phyloP scores from a whole-genome alignment of 345 rosid species.

The Abelmoschus esculentus region DNA sequence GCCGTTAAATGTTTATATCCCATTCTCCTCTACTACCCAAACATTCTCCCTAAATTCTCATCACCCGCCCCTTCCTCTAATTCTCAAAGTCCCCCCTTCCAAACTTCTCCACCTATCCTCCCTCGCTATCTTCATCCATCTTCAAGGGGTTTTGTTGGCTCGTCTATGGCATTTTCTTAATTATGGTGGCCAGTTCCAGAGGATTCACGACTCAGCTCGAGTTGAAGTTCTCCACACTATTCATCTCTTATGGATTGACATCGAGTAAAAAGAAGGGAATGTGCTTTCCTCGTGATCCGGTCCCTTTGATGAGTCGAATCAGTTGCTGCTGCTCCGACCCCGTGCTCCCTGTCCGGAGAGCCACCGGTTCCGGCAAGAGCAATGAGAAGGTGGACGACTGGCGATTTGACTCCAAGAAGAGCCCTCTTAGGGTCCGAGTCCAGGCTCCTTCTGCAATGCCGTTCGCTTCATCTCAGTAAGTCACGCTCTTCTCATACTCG shows the following conservation, averaged over 20 bases:
- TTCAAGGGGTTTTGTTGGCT: slow-evolving; percentile 19
- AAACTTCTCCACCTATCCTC: background rate
- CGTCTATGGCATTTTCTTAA: slow-evolving; percentile 40
- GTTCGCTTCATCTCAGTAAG: slow-evolving; percentile 75
- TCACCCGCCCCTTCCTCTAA: background rate
- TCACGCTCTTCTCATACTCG: background rate
- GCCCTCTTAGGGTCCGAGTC: slow-evolving; percentile 41
- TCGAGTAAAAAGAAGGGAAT: slow-evolving; percentile 25
- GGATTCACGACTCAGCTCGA: slow-evolving; percentile 51
- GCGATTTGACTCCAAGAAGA: slow-evolving; percentile 42
- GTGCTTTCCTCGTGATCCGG: slow-evolving; percentile 15
- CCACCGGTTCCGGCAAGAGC: slow-evolving; percentile 21
- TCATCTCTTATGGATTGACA: slow-evolving; percentile 23
- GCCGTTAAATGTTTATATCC: background rate
- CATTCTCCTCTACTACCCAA: background rate
- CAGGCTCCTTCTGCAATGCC: slow-evolving; percentile 59
- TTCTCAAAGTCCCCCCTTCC: background rate
- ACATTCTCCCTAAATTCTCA: slow-evolving; percentile 17
- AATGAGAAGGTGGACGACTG: slow-evolving; percentile 52
- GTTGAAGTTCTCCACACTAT: slow-evolving; percentile 30
- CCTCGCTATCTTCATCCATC: background rate
- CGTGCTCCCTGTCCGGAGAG: slow-evolving; percentile 41
- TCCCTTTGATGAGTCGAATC: slow-evolving; percentile 21
- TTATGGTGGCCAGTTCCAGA: slow-evolving; percentile 55
- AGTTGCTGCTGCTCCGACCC: slow-evolving; percentile 56